Base-by-base conservation (phyloP, 108 stramenopile species). In the Skeletonema grethae region DNA sequence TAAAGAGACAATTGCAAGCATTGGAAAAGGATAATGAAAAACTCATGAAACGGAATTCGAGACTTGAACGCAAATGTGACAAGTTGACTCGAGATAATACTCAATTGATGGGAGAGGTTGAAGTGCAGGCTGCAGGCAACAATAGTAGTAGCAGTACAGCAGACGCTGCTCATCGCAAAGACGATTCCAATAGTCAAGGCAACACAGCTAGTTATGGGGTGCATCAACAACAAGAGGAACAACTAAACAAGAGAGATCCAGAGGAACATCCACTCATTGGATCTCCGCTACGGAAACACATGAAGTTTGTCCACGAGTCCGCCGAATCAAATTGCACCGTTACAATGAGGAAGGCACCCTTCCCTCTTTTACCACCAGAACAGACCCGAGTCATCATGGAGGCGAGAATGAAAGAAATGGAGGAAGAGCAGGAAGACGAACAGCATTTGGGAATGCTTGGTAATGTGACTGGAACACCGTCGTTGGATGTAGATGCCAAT, bases 231-330 rank as follows among this genome's bases (percentile, higher is more conserved):
- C 62, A 22, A n/a, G 20, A 24, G 2, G 25, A 36, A 7, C 65
- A 36, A 56, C 11, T 18, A 22, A 60, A 60, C 31, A 65, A 65
- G 73, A 58, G 64, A 32, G 55, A 36, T 29, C 34, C 36, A n/a
- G 60, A 73, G 0, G 73, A 74, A 13, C 75, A 75, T 46, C 75
- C 75, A 24, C 66, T 75, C 15, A 67, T 75, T 2, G 32, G 22
- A 0, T 67, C 41, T 20, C 75, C 75, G 34, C 48, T 75, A 34
- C 56, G 67, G 62, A 75, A 68, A 24, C 75, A 75, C 34, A 56
- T 61, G 36, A 65, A 57, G 56, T 60, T 64, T 20, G 75, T 75
- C 4, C 75, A 68, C 18, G 75, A 67, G 20, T 28, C 75, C 13
- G 58, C 63, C 22, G 66, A 68, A 38, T 62, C 61, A 30, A 68